Conservation (phyloP, 768 basidiomycete species). For the Psilocybe cyanescens region DNA sequence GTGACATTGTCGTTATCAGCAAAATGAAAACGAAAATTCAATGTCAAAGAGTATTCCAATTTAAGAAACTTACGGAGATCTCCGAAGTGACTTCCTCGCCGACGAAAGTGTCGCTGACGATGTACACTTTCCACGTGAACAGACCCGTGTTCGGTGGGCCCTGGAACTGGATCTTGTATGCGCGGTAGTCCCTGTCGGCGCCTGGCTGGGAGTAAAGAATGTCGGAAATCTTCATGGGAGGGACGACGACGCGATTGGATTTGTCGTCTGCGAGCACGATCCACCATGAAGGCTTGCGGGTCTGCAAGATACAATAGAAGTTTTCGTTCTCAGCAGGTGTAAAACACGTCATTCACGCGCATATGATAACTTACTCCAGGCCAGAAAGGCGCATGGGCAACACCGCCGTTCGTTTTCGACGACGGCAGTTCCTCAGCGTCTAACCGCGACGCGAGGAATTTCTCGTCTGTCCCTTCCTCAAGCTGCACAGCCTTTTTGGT, state of each 20-base stretch:
- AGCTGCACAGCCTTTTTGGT: constrained; percentile 47
- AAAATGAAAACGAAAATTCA: not conserved
- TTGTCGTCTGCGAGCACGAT: constrained; percentile 88
- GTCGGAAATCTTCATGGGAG: constrained; percentile 81
- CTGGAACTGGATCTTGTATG: constrained; percentile 94
- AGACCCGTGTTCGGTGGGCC: constrained; percentile 83
- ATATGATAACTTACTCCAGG: constrained; percentile 63
- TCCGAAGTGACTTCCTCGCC: constrained; percentile 77
- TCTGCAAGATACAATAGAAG: constrained; percentile 40
- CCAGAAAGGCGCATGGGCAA: constrained; percentile 92
- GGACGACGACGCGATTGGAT: constrained; percentile 82
- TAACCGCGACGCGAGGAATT: constrained; percentile 65
- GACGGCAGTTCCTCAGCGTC: constrained; percentile 63
- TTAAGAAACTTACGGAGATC: constrained; percentile 61
- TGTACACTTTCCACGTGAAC: constrained; percentile 87
- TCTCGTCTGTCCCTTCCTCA: constrained; percentile 68
- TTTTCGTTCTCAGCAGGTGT: not conserved
- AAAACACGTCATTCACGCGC: not conserved
- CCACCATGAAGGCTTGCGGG: constrained; percentile 93
- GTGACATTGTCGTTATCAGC: no score
- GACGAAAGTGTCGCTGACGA: constrained; percentile 88
- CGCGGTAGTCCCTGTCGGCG: constrained; percentile 65
- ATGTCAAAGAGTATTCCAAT: not conserved
- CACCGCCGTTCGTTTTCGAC: constrained; percentile 42
- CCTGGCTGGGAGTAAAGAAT: constrained; percentile 65